Evolutionary conservation across 139 green algal genomes (phyloP).

Genomic region (Chlamydomonas sphaeroides): DNA sequence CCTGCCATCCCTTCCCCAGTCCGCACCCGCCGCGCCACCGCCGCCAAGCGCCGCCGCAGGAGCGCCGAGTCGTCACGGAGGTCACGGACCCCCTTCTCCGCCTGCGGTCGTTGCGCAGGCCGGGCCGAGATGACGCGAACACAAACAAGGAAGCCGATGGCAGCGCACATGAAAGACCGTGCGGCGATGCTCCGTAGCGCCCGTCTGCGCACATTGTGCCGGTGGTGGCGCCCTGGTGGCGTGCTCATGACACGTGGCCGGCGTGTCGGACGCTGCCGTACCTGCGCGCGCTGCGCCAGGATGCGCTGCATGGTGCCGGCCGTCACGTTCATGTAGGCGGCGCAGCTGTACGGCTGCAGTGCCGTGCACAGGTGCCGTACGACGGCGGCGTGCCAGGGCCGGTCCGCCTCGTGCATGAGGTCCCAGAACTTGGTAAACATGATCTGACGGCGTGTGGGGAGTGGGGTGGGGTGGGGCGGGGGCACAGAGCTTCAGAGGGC

Average conservation of each 20-base stretch:
- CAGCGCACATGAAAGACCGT: no score
- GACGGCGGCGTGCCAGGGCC: constrained; percentile 49
- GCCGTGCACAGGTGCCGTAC: constrained; percentile 46
- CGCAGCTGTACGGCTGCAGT: constrained; percentile 32
- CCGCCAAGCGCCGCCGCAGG: background rate
- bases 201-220: no score
- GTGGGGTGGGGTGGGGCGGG: no score
- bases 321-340: constrained; percentile 1
- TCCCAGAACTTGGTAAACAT: constrained; percentile 51
- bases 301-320: constrained; percentile 40
- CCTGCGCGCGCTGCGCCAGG: constrained; percentile 15
- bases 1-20: background rate
- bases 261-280: no score
- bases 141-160: no score
- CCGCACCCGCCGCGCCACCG: background rate
- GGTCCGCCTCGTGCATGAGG: constrained; percentile 55
- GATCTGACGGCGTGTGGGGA: no score
- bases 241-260: no score
- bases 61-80: background rate
- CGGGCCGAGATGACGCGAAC: no score
- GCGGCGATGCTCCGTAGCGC: no score
- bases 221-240: no score
- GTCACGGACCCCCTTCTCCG: constrained; percentile 12
- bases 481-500: no score
- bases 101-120: no score